A percentile compares a stretch with the other conserved stretches of the same genome.
These are phyloP conservation scores for Nemania bipapillata DNA, from an alignment of 2,329 filamentous ascomycete genomes.

Conservation along the genomic window DNA sequence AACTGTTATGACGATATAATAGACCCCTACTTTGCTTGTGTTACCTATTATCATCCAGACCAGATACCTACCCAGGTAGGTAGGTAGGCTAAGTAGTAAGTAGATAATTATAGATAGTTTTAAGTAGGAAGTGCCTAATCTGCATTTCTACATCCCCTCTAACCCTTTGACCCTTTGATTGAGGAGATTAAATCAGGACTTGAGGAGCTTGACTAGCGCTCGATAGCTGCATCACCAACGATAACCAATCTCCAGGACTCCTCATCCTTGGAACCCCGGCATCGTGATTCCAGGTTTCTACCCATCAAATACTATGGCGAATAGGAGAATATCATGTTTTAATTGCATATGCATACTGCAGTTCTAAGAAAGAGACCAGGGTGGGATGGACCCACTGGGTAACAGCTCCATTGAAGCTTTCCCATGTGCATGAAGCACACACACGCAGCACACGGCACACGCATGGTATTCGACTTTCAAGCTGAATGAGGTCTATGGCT, in stretches of 20 bases:
- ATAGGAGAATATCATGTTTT: conserved; percentile 18
- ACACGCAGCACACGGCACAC: background rate
- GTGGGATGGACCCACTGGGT: background rate
- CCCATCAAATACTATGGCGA: conserved; percentile 9
- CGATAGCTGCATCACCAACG: conserved; percentile 16
- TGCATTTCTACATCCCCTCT: background rate
- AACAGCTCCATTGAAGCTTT: background rate
- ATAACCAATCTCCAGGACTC: conserved; percentile 16
- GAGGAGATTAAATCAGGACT: conserved; percentile 19
- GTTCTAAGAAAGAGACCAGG: background rate
- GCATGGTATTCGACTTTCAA: background rate
- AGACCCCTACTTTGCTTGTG: background rate
- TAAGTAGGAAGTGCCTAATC: too few relatives aligned
- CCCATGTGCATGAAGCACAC: background rate
- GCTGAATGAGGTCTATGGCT: background rate
- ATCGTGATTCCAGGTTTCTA: background rate
- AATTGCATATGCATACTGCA: conserved; percentile 4
- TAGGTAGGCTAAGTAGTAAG: background rate
- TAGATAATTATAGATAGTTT: too few relatives aligned
- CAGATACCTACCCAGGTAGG: background rate
- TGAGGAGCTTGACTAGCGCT: conserved; percentile 18
- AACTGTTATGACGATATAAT: background rate
- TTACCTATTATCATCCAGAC: background rate
- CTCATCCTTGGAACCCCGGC: conserved; percentile 4
- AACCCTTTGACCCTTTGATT: conserved; percentile 4